These are phyloP conservation scores for Trichoderma reesei DNA, from an alignment of 495 filamentous ascomycete species.

Conservation along the genomic window DNA sequence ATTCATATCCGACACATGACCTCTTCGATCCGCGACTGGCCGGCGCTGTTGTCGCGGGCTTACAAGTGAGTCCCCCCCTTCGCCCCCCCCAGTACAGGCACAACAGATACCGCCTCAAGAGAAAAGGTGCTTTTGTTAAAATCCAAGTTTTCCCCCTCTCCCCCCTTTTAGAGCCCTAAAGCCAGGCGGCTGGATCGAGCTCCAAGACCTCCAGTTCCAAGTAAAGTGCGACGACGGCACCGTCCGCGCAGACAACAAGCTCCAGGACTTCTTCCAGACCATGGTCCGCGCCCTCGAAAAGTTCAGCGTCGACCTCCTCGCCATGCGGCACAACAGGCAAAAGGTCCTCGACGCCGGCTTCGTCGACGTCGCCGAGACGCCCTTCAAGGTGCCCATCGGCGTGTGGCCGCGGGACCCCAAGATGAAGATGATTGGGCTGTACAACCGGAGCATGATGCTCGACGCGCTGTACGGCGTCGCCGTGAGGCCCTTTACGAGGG, in stretches of 20 bases:
- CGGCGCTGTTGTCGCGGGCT: slow-evolving; percentile 25
- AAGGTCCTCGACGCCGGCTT: slow-evolving; percentile 48
- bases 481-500: slow-evolving; percentile 18
- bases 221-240: slow-evolving; percentile 34
- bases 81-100: no score
- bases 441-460: slow-evolving; percentile 25
- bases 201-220: slow-evolving; percentile 36
- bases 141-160: slow-evolving; percentile 2
- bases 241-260: slow-evolving; percentile 20
- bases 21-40: slow-evolving; percentile 42
- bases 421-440: slow-evolving; percentile 23
- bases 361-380: slow-evolving; percentile 47
- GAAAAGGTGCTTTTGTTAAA: no score
- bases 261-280: slow-evolving; percentile 22
- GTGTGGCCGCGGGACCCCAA: slow-evolving; percentile 33
- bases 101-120: no score
- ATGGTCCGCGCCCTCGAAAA: slow-evolving; percentile 21
- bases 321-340: slow-evolving; percentile 38
- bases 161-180: slow-evolving; percentile 19
- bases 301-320: slow-evolving; percentile 33
- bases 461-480: slow-evolving; percentile 24
- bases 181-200: slow-evolving; percentile 45
- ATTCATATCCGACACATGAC: slow-evolving; percentile 40
- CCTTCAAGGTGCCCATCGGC: slow-evolving; percentile 49
- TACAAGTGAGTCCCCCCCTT: slow-evolving; percentile 21